Base-by-base conservation (phyloP, 177 flowering plant genomes). In the Vitis hybrid region DNA sequence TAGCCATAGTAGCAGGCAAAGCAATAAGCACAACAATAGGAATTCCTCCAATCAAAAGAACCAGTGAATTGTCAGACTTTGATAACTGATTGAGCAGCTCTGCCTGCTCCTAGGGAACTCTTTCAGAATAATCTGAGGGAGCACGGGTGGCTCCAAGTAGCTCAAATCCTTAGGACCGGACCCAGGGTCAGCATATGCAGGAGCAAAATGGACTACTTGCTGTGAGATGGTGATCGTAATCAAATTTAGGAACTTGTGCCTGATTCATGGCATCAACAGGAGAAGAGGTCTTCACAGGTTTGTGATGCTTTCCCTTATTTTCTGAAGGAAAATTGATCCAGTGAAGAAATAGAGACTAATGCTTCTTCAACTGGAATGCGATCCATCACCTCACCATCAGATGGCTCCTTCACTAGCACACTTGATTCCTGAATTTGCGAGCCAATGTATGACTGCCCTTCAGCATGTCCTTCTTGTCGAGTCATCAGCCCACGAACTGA, bases 151-250 rank as follows among this genome's bases (percentile, higher is more conserved):
- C n/a, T n/a, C n/a, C n/a, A n/a, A n/a, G n/a, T n/a, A n/a, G n/a
- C n/a, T n/a, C n/a, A 19, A 62, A 29, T 88, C 90, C 69, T 71
- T 62, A 4, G 67, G 65, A 73, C 74, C 77, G 50, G 84, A 80
- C 72, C 81, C 86, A 29, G 80, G 74, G 65, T 80, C 83, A 13
- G 64, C 51, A 79, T 77, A 70, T 53, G 59, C 80, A 64, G 77
- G 78, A 76, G 69, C 66, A 70, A 64, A 68, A 22, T 67, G 75
- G 60, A 64, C 75, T 72, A 53, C 70, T 77, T 51, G 83, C 70
- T 29, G 72, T 60, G 50, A 63, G 56, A 65, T n/a, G 48, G 55
- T 70, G 63, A 52, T 82, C 83, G 75, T 74, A 71, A 56, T 69
- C 74, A 56, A 67, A 62, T 52, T 79, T 80, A 64, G 74, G 78